phyloP scores from a whole-genome alignment of 495 filamentous ascomycete genomes.

The Penicillium robsamsonii region DNA sequence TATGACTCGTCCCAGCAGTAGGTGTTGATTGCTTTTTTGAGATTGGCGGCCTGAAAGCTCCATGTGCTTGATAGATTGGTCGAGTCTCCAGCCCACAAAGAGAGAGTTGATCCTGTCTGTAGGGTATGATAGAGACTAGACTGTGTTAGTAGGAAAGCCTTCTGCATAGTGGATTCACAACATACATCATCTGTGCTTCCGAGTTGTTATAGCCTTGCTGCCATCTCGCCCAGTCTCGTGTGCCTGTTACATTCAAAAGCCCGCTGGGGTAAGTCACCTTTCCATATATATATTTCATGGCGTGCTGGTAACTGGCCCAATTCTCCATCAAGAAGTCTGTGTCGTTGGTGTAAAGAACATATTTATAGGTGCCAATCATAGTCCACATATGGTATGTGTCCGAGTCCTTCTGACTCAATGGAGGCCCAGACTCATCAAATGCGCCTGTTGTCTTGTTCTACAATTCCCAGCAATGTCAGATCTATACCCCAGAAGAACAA shows the following conservation, averaged over 20 bases:
- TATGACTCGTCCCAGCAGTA: constrained; percentile 51
- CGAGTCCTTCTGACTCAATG: constrained; percentile 52
- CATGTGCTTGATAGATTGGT: constrained; percentile 44
- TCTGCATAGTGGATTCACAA: background rate
- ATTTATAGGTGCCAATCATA: constrained; percentile 63
- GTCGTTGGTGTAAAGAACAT: constrained; percentile 57
- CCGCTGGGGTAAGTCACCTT: constrained; percentile 51
- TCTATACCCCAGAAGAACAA: background rate
- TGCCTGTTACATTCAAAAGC: constrained; percentile 55
- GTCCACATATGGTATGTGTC: constrained; percentile 66
- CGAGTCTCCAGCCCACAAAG: constrained; percentile 48
- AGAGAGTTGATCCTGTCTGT: constrained; percentile 47
- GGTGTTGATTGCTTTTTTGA: constrained; percentile 43
- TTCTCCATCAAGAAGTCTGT: constrained; percentile 47
- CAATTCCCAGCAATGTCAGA: background rate
- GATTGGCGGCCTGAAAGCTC: constrained; percentile 36
- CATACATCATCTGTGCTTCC: constrained; percentile 56
- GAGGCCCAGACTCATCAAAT: constrained; percentile 60
- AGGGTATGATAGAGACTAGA: constrained; percentile 50
- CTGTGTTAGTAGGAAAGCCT: constrained; percentile 6
- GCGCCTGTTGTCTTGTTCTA: constrained; percentile 36
- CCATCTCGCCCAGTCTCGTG: constrained; percentile 58
- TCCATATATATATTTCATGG: constrained; percentile 53
- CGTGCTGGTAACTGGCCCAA: constrained; percentile 50
- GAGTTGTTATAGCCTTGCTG: constrained; percentile 51